Evolutionary conservation across 352 stramenopile species (phyloP), one percentile per base, ranked within the genome.

Genomic region (Globisporangium middletonii): DNA sequence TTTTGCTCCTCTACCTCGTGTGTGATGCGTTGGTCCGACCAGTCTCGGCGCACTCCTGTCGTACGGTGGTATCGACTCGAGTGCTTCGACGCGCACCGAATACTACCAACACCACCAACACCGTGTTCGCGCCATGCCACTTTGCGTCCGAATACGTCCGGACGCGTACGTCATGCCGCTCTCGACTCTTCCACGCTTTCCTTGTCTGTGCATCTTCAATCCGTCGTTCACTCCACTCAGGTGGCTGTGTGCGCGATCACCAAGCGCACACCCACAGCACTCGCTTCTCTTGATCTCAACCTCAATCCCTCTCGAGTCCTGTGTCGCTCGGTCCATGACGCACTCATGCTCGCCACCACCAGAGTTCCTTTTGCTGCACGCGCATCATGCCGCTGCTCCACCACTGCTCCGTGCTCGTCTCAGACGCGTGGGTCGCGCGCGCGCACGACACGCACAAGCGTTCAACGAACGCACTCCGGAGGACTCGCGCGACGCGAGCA

Each of bases 141-240:
- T 12, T 12, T 38, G 33, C 5, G 33, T 13, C 18, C 41, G 41
- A 46, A 46, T 46, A 18, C 41, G 41, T 46, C 18, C 41, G n/a
- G 41, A 46, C 41, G 9, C 41, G 41, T 46, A 5, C 18, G 41
- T 19, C 13, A 26, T 48, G 43, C 41, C 41, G 15, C 18, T 46
- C 41, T 23, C n/a, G 43, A 48, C 43, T 48, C 43, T 48, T 48
- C 43, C 43, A 48, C 43, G 18, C 43, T 48, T 48, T 27, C 18
- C 18, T 26, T 12, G 18, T 27, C 43, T 27, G 19, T 27, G 6
- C 18, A 27, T 26, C n/a, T 47, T 47, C 43, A 26, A 26, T 47
- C 43, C 3, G 4, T 45, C 12, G 41, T 35, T 9, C 33, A 13
- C 6, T 38, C 4, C 7, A 13, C 6, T 13, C 12, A 7, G 33